Base-by-base conservation (phyloP, 176 grass and related monocot genomes). In the Triticum turgidum region DNA sequence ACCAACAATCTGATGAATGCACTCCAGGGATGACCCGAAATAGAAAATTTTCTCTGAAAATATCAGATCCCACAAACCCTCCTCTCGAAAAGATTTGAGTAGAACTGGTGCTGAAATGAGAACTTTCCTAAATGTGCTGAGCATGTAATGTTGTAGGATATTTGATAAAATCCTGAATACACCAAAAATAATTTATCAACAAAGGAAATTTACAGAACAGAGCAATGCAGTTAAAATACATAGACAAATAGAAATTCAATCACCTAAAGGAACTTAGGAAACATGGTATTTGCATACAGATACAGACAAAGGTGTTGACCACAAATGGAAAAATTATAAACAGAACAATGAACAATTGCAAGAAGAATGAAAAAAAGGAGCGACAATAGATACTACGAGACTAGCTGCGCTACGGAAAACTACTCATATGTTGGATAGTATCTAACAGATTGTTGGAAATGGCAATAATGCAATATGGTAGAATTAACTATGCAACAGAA, bases 31-130 rank as follows among this genome's bases (percentile, higher is more conserved):
- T 73, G 84, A 76, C 12, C 91, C 94, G 84, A 98, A 94, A 85
- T 94, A 98, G 79, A 98, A 98, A 82, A 98, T 87, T 82, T 92
- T 98, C 73, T 96, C 93, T 9, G 96, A 98, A 80, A 98, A 98
- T 84, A 98, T 89, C 68, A 98, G 78, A 64, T 94, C 92, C 96
- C 96, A 98, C 71, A 98, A 89, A 76, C 93, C 91, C 82, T 98
- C 96, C 67, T 86, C 86, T 58, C 93, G 86, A 78, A 98, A 96
- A 65, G 91, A 86, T 92, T 91, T 89, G 67, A 98, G 88, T 73
- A 98, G 85, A 77, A 85, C 88, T 86, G 93, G 96, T 77, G 90
- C 92, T 85, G 91, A 98, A 87, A 98, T 84, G 78, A 98, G 96
- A 89, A 98, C 92, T 82, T 91, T 98, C 88, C 85, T 93, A 66